These are phyloP conservation scores for Amaranthus palmeri DNA, from an alignment of 148 eudicot genomes.

Conservation along the genomic window DNA sequence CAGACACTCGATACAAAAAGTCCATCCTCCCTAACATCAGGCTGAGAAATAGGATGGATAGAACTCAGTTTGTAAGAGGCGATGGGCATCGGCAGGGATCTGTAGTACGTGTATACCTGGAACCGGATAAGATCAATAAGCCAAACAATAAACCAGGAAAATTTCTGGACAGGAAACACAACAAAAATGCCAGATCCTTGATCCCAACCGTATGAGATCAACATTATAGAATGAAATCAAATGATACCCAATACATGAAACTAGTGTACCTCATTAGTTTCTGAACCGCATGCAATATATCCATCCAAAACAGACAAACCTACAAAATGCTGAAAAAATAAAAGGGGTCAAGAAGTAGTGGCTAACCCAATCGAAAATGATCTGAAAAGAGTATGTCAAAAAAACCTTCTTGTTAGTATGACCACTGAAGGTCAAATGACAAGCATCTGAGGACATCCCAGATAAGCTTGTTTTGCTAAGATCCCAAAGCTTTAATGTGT, in stretches of 20 bases:
- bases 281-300: conserved; percentile 89
- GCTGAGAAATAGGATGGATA: conserved; percentile 35
- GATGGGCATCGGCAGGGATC: conserved; percentile 60
- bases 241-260: neutral
- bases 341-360: conserved; percentile 13
- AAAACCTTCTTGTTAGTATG: conserved; percentile 84
- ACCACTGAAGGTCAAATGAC: conserved; percentile 54
- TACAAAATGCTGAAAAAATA: conserved; percentile 64
- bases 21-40: conserved; percentile 38
- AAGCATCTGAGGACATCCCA: conserved; percentile 52
- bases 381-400: neutral
- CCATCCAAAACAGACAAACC: conserved; percentile 79
- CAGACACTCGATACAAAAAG: conserved; percentile 66
- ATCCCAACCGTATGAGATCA: no score
- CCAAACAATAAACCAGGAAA: neutral
- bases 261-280: conserved; percentile 72
- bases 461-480: conserved; percentile 52
- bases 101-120: conserved; percentile 50
- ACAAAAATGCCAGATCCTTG: no score
- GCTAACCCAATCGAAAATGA: neutral
- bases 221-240: neutral
- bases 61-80: conserved; percentile 44
- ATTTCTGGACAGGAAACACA: neutral
- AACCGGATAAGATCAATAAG: conserved; percentile 6
- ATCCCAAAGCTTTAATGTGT: conserved; percentile 84